Percentiles rank a stretch among this genome's conserved stretches.
These are phyloP conservation scores for Eruca vesicaria DNA, from an alignment of 441 rosid species.

Conservation along the genomic window DNA sequence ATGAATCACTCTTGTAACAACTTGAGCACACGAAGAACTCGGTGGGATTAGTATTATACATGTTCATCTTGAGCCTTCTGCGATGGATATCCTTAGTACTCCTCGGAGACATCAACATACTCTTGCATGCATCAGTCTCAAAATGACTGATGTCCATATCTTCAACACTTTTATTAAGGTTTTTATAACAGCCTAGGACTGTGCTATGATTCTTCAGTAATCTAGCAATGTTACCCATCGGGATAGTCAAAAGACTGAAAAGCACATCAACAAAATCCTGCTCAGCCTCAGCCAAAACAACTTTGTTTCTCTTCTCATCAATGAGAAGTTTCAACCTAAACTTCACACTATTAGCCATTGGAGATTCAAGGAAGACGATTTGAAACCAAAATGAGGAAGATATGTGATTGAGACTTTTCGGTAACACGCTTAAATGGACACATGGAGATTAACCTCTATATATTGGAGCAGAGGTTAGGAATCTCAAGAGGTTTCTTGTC, in stretches of 20 bases:
- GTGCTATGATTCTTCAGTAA: not conserved
- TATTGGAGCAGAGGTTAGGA: not conserved
- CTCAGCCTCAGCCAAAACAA: conserved; percentile 22
- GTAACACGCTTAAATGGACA: not conserved
- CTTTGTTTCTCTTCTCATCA: conserved; percentile 14
- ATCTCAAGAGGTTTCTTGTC: conserved; percentile 5
- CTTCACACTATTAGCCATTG: not conserved
- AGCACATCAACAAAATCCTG: conserved; percentile 21
- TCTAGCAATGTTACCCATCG: not conserved
- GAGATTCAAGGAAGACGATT: not conserved
- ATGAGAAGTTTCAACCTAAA: conserved; percentile 19
- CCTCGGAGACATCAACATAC: not conserved
- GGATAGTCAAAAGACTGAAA: conserved; percentile 1
- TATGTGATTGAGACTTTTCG: not conserved
- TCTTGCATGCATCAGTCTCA: not conserved
- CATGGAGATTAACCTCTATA: not conserved
- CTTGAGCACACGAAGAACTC: not conserved
- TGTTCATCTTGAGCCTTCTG: conserved; percentile 12
- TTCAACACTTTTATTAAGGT: conserved; percentile 10
- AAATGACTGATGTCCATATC: not conserved
- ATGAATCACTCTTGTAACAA: not conserved
- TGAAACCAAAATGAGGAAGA: not conserved
- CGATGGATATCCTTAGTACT: not conserved
- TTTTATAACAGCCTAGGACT: not conserved
- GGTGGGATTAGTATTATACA: not conserved